These are phyloP conservation scores for Saturnispora besseyi DNA, from an alignment of 805 yeast species.

Conservation along the genomic window DNA sequence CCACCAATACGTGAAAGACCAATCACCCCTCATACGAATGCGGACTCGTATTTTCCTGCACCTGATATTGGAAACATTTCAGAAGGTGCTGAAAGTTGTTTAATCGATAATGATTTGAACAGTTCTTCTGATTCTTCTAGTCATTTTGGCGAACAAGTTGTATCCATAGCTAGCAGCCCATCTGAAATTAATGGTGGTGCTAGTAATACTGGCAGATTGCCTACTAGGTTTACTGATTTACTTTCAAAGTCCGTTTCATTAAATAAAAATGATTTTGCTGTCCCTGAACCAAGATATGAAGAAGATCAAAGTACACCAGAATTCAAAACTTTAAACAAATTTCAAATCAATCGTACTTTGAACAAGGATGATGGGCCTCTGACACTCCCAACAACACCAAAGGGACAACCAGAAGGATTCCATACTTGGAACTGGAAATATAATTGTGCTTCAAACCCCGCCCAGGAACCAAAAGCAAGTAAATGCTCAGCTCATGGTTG, in stretches of 20 bases:
- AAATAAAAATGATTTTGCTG: too few species aligned
- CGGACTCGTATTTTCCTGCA: too few species aligned
- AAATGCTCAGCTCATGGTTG: neutral
- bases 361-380: neutral
- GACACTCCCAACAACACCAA: neutral
- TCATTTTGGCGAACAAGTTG: too few species aligned
- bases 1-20: too few species aligned
- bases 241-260: neutral
- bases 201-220: too few species aligned
- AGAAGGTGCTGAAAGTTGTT: neutral
- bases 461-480: neutral
- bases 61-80: neutral
- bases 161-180: too few species aligned
- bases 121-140: too few species aligned
- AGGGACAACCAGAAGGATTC: neutral
- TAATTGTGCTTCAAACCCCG: neutral
- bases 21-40: too few species aligned
- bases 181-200: too few species aligned
- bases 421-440: neutral
- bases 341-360: neutral
- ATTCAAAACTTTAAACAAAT: neutral
- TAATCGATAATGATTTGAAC: too few species aligned
- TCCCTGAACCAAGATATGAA: neutral
- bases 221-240: neutral
- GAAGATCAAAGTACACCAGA: neutral